These are phyloP conservation scores for Exserohilum turcica DNA, from an alignment of 2,329 filamentous ascomycete genomes.

Conservation along the genomic window DNA sequence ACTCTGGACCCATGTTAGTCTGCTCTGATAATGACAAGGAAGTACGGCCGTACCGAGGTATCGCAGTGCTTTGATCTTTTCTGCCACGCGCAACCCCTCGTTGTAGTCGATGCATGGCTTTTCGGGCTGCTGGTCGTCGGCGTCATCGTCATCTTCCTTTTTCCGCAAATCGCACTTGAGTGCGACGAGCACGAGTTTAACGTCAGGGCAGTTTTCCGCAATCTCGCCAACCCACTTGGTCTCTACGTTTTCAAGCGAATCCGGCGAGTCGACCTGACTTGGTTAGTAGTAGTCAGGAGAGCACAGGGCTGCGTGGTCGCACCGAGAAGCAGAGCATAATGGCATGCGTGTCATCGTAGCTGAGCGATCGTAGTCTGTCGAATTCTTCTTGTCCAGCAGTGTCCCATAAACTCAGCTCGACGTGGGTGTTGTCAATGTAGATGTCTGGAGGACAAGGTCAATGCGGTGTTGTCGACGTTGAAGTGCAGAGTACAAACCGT, in stretches of 20 bases:
- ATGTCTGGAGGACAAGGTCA: constrained; percentile 68
- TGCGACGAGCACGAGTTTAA: constrained; percentile 92
- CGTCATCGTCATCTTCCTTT: constrained; percentile 65
- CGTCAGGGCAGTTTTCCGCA: constrained; percentile 93
- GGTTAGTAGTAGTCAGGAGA: constrained; percentile 8
- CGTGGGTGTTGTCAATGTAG: constrained; percentile 95
- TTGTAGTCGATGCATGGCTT: constrained; percentile 83
- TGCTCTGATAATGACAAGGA: not conserved
- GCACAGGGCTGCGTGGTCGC: constrained; percentile 1
- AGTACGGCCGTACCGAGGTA: constrained; percentile 69
- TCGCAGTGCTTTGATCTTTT: constrained; percentile 87
- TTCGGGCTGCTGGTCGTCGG: constrained; percentile 51
- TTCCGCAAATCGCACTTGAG: constrained; percentile 96
- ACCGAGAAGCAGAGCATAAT: constrained; percentile 97
- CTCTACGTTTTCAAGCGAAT: constrained; percentile 97
- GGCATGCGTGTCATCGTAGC: constrained; percentile 96
- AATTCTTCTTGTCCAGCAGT: constrained; percentile 99
- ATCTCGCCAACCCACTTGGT: constrained; percentile 99
- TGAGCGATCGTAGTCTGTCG: constrained; percentile 90
- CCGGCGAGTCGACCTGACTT: constrained; percentile 78
- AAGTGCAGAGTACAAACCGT: constrained; percentile 65
- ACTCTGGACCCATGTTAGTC: constrained; percentile 63
- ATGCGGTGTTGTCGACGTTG: not conserved
- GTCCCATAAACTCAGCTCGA: constrained; percentile 97
- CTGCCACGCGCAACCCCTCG: constrained; percentile 86